A percentile compares a stretch with the other conserved stretches of the same genome.
These are phyloP conservation scores for Nannochloris sp. DNA, from an alignment of 139 green algal species.

Conservation along the genomic window DNA sequence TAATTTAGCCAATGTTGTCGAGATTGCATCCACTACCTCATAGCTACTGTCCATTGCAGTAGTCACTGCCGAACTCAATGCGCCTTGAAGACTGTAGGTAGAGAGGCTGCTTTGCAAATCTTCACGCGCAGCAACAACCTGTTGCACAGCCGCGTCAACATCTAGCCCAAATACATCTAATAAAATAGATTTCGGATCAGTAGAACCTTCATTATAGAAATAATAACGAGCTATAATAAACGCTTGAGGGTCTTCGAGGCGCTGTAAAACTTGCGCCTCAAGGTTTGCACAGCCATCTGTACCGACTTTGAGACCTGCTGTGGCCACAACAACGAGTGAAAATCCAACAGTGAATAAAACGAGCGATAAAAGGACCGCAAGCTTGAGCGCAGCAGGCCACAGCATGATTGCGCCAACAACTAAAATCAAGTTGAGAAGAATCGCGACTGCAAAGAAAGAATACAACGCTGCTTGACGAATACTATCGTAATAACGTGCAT, in stretches of 20 bases:
- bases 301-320: conserved; percentile 15
- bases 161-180: not conserved
- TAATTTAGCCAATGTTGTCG: not conserved
- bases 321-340: conserved; percentile 5
- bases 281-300: conserved; percentile 6
- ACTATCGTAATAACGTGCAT: not conserved
- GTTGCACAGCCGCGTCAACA: not conserved
- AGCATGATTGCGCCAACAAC: not conserved
- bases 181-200: not conserved
- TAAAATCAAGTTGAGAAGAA: conserved; percentile 1
- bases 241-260: not conserved
- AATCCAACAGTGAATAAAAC: not conserved
- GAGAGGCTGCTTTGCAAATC: conserved; percentile 15
- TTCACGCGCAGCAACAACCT: not conserved
- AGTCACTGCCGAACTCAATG: conserved; percentile 2
- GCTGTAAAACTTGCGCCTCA: conserved; percentile 12
- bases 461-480: conserved; percentile 13
- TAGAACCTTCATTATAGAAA: conserved; percentile 3
- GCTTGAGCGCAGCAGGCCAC: not conserved
- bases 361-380: conserved; percentile 14
- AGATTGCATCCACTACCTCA: conserved; percentile 21
- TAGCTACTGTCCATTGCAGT: conserved; percentile 16
- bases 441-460: not conserved
- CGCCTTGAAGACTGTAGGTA: conserved; percentile 8
- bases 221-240: not conserved